Percentiles rank a stretch among this genome's conserved stretches.
These are phyloP conservation scores for Chlorella sp. DNA, from an alignment of 139 green algal species.

Conservation along the genomic window DNA sequence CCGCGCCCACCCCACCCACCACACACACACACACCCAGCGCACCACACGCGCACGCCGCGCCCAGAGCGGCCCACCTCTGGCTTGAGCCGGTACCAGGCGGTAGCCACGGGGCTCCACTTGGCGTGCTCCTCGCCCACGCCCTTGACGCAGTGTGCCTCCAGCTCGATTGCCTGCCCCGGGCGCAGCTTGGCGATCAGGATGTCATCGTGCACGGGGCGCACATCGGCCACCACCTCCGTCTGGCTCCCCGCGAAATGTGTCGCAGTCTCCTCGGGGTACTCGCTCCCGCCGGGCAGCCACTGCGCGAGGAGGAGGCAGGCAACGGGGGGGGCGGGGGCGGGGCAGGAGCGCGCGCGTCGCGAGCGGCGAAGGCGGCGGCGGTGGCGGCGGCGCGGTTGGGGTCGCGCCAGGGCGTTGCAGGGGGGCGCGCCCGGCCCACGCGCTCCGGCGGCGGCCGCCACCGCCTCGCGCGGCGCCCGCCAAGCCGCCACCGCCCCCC, in stretches of 20 bases:
- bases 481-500: too few species aligned
- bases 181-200: slow-evolving; percentile 91
- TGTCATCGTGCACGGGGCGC: slow-evolving; percentile 75
- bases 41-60: too few species aligned
- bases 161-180: slow-evolving; percentile 86
- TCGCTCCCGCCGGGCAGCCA: slow-evolving; percentile 90
- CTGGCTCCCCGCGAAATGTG: slow-evolving; percentile 68
- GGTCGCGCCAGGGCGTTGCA: too few species aligned
- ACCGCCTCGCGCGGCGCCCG: too few species aligned
- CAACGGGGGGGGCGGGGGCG: neutral
- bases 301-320: slow-evolving; percentile 36
- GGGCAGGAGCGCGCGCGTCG: too few species aligned
- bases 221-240: slow-evolving; percentile 32
- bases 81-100: slow-evolving; percentile 89
- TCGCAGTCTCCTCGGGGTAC: slow-evolving; percentile 85
- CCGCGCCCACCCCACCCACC: too few species aligned
- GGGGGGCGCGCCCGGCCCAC: too few species aligned
- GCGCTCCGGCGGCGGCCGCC: too few species aligned
- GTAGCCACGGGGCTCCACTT: slow-evolving; percentile 99
- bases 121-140: slow-evolving; percentile 87
- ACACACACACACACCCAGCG: too few species aligned
- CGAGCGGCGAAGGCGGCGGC: too few species aligned
- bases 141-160: slow-evolving; percentile 91
- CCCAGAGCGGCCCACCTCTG: too few species aligned
- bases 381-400: too few species aligned